Conservation (phyloP, 2,329 filamentous ascomycete species). For the Monilinia fructigena region DNA sequence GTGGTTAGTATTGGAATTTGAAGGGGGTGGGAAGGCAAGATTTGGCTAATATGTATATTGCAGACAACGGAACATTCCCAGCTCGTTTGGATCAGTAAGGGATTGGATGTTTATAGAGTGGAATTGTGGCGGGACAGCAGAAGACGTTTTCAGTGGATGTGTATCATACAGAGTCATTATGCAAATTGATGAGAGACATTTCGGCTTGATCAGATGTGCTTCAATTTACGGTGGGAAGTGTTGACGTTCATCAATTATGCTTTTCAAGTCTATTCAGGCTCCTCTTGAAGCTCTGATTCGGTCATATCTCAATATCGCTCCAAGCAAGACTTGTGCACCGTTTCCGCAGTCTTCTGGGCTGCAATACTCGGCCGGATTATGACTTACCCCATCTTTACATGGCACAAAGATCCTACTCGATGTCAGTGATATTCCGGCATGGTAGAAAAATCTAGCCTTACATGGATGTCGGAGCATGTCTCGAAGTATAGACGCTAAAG, state of each 20-base stretch:
- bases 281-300: slow-evolving; percentile 34
- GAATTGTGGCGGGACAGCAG: slow-evolving; percentile 24
- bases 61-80: slow-evolving; percentile 69
- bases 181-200: slow-evolving; percentile 35
- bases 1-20: slow-evolving; percentile 61
- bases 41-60: slow-evolving; percentile 30
- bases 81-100: slow-evolving; percentile 56
- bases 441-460: slow-evolving; percentile 23
- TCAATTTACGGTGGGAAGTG: slow-evolving; percentile 4
- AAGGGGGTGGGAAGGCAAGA: not conserved
- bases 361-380: slow-evolving; percentile 63
- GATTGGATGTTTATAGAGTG: slow-evolving; percentile 9
- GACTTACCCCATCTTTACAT: slow-evolving; percentile 61
- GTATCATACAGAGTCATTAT: slow-evolving; percentile 39
- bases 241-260: slow-evolving; percentile 11
- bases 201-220: slow-evolving; percentile 19
- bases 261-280: slow-evolving; percentile 16
- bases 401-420: slow-evolving; percentile 56
- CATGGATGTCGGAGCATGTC: slow-evolving; percentile 62
- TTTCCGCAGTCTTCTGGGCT: slow-evolving; percentile 58
- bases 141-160: slow-evolving; percentile 31
- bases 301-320: slow-evolving; percentile 46
- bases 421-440: slow-evolving; percentile 14
- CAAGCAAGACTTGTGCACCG: slow-evolving; percentile 51
- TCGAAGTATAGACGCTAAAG: slow-evolving; percentile 58